A percentile compares a stretch with the other conserved stretches of the same genome.
Conservation (phyloP, 306 rosid genomes). For the Lotus japonicus region DNA sequence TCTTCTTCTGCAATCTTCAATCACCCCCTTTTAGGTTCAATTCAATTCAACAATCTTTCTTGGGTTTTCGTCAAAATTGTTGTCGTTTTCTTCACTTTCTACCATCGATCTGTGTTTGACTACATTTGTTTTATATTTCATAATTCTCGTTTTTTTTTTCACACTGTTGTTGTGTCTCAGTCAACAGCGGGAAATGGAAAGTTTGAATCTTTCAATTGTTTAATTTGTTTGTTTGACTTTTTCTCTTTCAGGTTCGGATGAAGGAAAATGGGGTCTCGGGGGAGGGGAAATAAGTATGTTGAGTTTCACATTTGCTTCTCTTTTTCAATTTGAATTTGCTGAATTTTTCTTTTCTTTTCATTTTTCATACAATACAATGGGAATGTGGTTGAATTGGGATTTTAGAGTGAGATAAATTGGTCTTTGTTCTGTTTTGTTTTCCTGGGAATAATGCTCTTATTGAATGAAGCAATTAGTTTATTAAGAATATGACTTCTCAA, state of each 20-base stretch:
- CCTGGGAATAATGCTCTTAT: background rate
- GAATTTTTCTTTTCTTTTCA: background rate
- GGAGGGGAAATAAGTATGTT: background rate
- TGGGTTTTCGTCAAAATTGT: background rate
- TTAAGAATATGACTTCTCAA: background rate
- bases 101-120: background rate
- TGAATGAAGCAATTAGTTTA: background rate
- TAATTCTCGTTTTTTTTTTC: slow-evolving; percentile 3
- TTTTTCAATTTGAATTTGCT: background rate
- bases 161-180: slow-evolving; percentile 5
- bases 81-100: background rate
- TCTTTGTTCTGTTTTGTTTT: background rate
- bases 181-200: background rate
- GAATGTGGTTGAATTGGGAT: background rate
- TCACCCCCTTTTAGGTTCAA: background rate
- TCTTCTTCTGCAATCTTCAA: background rate
- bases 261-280: background rate
- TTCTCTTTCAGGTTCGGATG: background rate
- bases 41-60: background rate
- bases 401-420: background rate
- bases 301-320: background rate
- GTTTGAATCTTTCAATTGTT: background rate
- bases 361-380: background rate
- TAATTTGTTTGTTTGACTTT: background rate
- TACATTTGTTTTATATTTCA: background rate